Percentiles rank a stretch among this genome's conserved stretches.
These are phyloP conservation scores for Agrostemma githago DNA, from an alignment of 148 eudicot genomes.

Conservation along the genomic window DNA sequence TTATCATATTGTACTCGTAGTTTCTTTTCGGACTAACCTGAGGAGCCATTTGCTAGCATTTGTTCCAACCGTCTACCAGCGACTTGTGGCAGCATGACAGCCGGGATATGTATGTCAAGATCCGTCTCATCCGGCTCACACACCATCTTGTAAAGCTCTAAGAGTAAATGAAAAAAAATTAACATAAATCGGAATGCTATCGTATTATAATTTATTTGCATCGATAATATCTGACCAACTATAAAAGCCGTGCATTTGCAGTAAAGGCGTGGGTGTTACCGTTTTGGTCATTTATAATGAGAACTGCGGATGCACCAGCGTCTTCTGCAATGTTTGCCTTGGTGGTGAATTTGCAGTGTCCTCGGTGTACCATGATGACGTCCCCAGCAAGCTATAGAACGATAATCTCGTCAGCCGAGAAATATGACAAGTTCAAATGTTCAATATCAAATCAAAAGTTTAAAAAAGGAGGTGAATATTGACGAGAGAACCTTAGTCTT, in stretches of 20 bases:
- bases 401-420: conserved; percentile 4
- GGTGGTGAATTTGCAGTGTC: conserved; percentile 78
- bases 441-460: background rate
- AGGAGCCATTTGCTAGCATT: conserved; percentile 49
- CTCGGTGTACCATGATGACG: conserved; percentile 74
- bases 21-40: conserved; percentile 32
- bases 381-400: conserved; percentile 63
- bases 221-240: background rate
- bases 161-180: background rate
- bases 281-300: conserved; percentile 67
- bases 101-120: conserved; percentile 73
- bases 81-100: conserved; percentile 74
- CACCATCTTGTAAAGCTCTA: conserved; percentile 89
- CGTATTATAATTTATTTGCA: background rate
- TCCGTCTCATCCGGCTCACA: conserved; percentile 83
- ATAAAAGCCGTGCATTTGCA: background rate
- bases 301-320: conserved; percentile 89
- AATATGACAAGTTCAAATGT: conserved; percentile 1
- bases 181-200: background rate
- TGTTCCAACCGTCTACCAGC: conserved; percentile 63
- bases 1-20: too few species aligned
- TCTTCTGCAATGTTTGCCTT: conserved; percentile 84
- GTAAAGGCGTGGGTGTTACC: conserved; percentile 33
- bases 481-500: conserved; percentile 50
- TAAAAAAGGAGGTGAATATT: conserved; percentile 10